phyloP scores from a whole-genome alignment of 306 rosid species.

The Gillenia trifoliata region DNA sequence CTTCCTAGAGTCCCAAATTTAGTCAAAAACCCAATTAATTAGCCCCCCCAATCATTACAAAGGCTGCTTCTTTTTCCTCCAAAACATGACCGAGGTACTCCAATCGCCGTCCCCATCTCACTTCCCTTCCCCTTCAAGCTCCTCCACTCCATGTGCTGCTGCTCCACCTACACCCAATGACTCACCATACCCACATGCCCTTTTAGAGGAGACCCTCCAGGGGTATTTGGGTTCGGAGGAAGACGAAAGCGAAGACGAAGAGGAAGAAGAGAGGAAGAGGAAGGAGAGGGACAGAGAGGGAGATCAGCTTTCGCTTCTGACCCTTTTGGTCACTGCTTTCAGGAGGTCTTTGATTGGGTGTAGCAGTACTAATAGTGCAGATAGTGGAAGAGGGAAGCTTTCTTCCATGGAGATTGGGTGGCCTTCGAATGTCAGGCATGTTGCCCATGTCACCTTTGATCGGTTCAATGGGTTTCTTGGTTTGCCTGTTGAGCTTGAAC shows the following conservation, averaged over 20 bases:
- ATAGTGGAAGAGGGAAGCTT: constrained; percentile 25
- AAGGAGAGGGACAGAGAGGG: constrained; percentile 59
- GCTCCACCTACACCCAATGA: constrained; percentile 37
- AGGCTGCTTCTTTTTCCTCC: constrained; percentile 26
- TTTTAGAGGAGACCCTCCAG: constrained; percentile 34
- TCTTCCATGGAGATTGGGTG: constrained; percentile 94
- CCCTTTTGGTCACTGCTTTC: constrained; percentile 70
- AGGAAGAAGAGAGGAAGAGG: constrained; percentile 36
- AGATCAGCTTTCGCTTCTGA: constrained; percentile 74
- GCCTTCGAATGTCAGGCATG: constrained; percentile 91
- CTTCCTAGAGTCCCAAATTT: constrained; percentile 22
- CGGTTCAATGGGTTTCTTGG: constrained; percentile 98
- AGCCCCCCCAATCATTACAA: constrained; percentile 1
- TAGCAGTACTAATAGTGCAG: constrained; percentile 22
- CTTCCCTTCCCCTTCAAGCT: constrained; percentile 88
- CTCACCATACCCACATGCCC: constrained; percentile 51
- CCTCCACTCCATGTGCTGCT: constrained; percentile 41
- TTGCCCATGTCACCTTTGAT: constrained; percentile 96
- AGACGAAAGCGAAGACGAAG: constrained; percentile 7
- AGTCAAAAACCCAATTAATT: constrained; percentile 19
- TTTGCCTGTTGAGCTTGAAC: constrained; percentile 92
- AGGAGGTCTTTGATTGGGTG: constrained; percentile 84
- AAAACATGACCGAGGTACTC: constrained; percentile 73
- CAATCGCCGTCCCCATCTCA: constrained; percentile 62
- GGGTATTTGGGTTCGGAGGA: constrained; percentile 35